These are phyloP conservation scores for Ligustrum vulgare DNA, from an alignment of 257 asterid genomes.

Conservation along the genomic window DNA sequence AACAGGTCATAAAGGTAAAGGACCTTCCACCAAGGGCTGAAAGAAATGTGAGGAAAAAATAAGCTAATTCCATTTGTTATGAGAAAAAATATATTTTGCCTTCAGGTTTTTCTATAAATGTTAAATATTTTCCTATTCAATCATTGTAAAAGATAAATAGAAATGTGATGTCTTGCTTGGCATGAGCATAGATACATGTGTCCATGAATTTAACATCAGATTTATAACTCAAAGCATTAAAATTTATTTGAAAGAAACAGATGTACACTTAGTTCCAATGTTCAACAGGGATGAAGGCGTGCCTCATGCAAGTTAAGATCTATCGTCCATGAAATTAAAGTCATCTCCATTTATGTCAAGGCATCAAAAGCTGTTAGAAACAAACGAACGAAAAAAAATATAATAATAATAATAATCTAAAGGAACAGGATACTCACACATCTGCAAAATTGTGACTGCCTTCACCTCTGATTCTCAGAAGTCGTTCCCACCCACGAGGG, in stretches of 20 bases:
- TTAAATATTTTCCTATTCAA: background rate
- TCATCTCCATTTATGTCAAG: background rate
- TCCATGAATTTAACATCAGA: background rate
- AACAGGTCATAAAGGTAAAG: background rate
- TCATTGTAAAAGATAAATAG: background rate
- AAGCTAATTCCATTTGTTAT: background rate
- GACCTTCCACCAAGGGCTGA: background rate
- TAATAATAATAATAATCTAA: too few species aligned
- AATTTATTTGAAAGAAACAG: background rate
- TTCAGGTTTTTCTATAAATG: background rate
- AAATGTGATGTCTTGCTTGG: background rate
- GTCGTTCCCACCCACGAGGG: conserved; percentile 82
- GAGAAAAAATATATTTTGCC: background rate
- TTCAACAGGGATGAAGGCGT: background rate
- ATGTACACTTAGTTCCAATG: too few species aligned
- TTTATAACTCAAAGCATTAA: background rate
- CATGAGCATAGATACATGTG: background rate
- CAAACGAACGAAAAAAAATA: background rate
- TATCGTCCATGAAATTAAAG: background rate
- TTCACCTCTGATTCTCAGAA: conserved; percentile 71
- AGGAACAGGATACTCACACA: conserved; percentile 54
- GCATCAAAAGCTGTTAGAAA: background rate
- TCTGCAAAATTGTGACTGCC: conserved; percentile 85
- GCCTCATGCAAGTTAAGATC: background rate
- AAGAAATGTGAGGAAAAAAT: background rate